phyloP scores from a whole-genome alignment of 768 basidiomycete genomes.

The Suillus occidentalis region DNA sequence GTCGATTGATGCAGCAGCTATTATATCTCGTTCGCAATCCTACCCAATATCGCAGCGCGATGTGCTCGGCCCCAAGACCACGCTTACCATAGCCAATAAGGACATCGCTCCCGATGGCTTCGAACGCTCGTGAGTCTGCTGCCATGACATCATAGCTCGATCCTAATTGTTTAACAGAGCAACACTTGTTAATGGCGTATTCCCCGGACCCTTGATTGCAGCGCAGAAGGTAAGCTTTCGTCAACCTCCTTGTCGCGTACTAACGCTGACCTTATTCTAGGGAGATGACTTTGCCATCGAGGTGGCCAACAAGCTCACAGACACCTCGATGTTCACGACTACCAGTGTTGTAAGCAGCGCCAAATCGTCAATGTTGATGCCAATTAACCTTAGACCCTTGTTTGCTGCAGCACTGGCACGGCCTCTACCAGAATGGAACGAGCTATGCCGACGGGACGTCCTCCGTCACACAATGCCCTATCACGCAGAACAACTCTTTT shows the following conservation, averaged over 20 bases:
- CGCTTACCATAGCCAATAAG: slow-evolving; percentile 38
- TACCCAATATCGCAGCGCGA: slow-evolving; percentile 5
- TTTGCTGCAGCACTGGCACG: slow-evolving; percentile 52
- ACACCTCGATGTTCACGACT: slow-evolving; percentile 45
- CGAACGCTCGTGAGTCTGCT: slow-evolving; percentile 33
- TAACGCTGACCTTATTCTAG: slow-evolving; percentile 19
- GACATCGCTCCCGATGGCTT: slow-evolving; percentile 51
- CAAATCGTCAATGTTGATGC: neutral
- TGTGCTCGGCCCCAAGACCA: slow-evolving; percentile 18
- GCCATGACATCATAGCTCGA: neutral
- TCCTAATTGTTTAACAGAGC: slow-evolving; percentile 25
- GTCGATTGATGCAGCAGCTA: slow-evolving; percentile 17
- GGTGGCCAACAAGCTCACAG: slow-evolving; percentile 43
- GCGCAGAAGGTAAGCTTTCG: slow-evolving; percentile 33
- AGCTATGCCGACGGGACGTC: slow-evolving; percentile 47
- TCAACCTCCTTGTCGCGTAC: neutral
- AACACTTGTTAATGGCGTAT: slow-evolving; percentile 42
- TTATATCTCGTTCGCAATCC: slow-evolving; percentile 17
- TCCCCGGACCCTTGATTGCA: slow-evolving; percentile 47
- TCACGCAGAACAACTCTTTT: slow-evolving; percentile 18
- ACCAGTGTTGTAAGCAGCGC: slow-evolving; percentile 48
- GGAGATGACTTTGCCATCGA: slow-evolving; percentile 42
- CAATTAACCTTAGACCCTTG: neutral
- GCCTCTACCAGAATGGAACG: slow-evolving; percentile 42
- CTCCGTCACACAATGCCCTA: slow-evolving; percentile 36